Evolutionary conservation across 2,329 filamentous ascomycete species (phyloP).

Genomic region (Lecanicillium sp.): DNA sequence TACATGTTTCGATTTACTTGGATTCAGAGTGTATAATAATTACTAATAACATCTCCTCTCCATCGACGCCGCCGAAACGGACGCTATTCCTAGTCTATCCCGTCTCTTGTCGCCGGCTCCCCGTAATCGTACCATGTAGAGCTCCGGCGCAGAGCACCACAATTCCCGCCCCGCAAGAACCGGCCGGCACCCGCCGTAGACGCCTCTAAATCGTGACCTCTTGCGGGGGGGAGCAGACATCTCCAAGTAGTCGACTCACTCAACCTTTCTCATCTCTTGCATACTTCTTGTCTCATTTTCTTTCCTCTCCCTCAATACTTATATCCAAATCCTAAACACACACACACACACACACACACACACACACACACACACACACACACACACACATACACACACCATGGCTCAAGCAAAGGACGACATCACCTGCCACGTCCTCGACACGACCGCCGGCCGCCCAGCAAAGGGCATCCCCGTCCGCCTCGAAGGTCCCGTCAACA

Average conservation of each 20-base stretch:
- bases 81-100: too few species aligned
- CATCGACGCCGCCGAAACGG: too few species aligned
- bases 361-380: neutral
- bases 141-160: too few species aligned
- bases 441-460: conserved; percentile 67
- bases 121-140: too few species aligned
- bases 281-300: neutral
- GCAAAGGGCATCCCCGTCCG: conserved; percentile 58
- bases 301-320: neutral
- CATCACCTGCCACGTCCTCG: conserved; percentile 83
- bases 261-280: neutral
- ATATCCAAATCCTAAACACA: neutral
- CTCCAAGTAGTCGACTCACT: neutral
- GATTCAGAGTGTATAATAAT: too few species aligned
- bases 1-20: too few species aligned
- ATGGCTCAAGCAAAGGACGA: conserved; percentile 39
- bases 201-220: neutral
- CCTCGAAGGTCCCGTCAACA: conserved; percentile 39
- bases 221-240: conserved; percentile 1
- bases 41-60: too few species aligned
- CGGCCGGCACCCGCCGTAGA: conserved; percentile 9
- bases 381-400: neutral
- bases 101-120: too few species aligned
- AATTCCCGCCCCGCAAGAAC: neutral
- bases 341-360: neutral